Conservation (phyloP, 805 yeast species). For the Monosporozyma siamensis region DNA sequence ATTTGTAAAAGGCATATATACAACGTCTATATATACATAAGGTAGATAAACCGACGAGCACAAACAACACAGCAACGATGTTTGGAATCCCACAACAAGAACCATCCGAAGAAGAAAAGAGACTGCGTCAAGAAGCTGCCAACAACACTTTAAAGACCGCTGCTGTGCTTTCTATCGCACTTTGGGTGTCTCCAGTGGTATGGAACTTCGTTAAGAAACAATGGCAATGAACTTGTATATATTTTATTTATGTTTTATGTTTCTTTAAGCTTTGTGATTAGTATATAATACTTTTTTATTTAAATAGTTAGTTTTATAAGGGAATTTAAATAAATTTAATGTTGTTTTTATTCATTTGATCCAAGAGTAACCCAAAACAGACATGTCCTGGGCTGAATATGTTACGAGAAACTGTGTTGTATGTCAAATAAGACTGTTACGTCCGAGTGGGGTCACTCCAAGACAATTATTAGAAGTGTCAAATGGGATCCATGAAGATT, state of each 20-base stretch:
- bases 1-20: too few species aligned
- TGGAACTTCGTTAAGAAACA: constrained; percentile 29
- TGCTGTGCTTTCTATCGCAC: constrained; percentile 52
- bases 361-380: too few species aligned
- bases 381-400: background rate
- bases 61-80: constrained; percentile 33
- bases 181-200: constrained; percentile 37
- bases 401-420: background rate
- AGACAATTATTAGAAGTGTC: background rate
- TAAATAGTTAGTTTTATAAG: too few species aligned
- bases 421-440: background rate
- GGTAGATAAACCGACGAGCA: too few species aligned
- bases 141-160: constrained; percentile 51
- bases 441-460: background rate
- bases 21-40: too few species aligned
- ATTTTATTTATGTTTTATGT: background rate
- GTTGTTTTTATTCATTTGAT: too few species aligned
- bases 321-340: too few species aligned
- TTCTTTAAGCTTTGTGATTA: too few species aligned
- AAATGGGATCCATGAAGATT: background rate
- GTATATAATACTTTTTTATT: too few species aligned
- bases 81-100: constrained; percentile 42
- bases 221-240: constrained; percentile 20
- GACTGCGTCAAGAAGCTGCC: constrained; percentile 53
- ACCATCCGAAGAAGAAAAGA: constrained; percentile 59